A percentile compares a stretch with the other conserved stretches of the same genome.
phyloP scores from a whole-genome alignment of 495 filamentous ascomycete species.

The Aspergillus haitiensis region DNA sequence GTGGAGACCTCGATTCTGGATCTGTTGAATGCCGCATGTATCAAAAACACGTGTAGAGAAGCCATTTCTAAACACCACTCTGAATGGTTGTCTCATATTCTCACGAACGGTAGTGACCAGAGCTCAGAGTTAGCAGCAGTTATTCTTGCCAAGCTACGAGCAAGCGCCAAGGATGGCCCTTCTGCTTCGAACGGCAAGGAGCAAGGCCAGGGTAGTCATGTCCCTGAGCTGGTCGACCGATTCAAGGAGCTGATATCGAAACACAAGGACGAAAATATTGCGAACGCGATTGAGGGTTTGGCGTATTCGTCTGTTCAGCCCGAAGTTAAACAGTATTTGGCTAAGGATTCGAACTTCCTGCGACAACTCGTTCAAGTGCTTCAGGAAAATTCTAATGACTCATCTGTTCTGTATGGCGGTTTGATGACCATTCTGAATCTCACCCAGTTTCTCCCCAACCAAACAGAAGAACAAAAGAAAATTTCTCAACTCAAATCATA shows the following conservation, averaged over 20 bases:
- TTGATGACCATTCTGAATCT: slow-evolving; percentile 82
- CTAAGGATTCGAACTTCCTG: slow-evolving; percentile 64
- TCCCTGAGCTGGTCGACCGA: slow-evolving; percentile 70
- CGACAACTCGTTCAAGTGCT: slow-evolving; percentile 64
- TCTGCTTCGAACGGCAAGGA: slow-evolving; percentile 41
- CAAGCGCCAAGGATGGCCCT: slow-evolving; percentile 43
- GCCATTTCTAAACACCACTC: slow-evolving; percentile 76
- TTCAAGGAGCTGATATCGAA: slow-evolving; percentile 76
- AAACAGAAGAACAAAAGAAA: slow-evolving; percentile 88
- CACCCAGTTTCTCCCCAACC: slow-evolving; percentile 72
- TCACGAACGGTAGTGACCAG: slow-evolving; percentile 64
- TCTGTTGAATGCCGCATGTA: slow-evolving; percentile 86
- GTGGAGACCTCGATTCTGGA: slow-evolving; percentile 82
- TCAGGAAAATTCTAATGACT: slow-evolving; percentile 57
- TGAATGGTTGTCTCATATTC: slow-evolving; percentile 77
- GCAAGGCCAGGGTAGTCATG: slow-evolving; percentile 52
- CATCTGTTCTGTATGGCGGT: slow-evolving; percentile 77
- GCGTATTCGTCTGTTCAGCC: slow-evolving; percentile 86
- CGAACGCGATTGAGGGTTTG: slow-evolving; percentile 84
- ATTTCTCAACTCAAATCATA: slow-evolving; percentile 90
- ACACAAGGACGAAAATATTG: slow-evolving; percentile 53
- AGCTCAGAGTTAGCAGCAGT: slow-evolving; percentile 76
- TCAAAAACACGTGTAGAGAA: slow-evolving; percentile 74
- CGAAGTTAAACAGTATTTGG: slow-evolving; percentile 76
- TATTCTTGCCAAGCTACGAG: slow-evolving; percentile 72